These are phyloP conservation scores for Phyllachora maydis DNA, from an alignment of 2,329 filamentous ascomycete genomes.

Conservation along the genomic window DNA sequence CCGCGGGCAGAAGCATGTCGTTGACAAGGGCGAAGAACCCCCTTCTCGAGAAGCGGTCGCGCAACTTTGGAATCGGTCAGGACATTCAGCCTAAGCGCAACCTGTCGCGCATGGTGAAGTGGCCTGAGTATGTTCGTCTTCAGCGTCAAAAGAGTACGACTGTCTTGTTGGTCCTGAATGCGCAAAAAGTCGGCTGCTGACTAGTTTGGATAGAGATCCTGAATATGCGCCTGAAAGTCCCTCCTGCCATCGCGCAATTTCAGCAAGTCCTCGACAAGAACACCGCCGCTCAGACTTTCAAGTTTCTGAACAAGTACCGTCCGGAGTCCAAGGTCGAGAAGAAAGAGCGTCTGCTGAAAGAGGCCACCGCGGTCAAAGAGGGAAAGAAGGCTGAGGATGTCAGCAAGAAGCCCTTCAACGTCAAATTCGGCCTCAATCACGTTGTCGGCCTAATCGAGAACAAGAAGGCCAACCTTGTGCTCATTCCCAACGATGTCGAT, in stretches of 20 bases:
- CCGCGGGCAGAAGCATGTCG: constrained; percentile 1
- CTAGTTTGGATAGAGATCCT: too few species aligned
- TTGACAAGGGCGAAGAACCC: constrained; percentile 53
- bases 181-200: too few species aligned
- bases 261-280: constrained; percentile 92
- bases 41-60: constrained; percentile 92
- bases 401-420: constrained; percentile 97
- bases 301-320: constrained; percentile 99
- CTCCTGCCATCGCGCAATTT: constrained; percentile 94
- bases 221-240: constrained; percentile 96
- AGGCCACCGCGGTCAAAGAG: constrained; percentile 92
- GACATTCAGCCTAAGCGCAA: constrained; percentile 95
- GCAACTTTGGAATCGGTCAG: constrained; percentile 98
- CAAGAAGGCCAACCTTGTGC: constrained; percentile 97
- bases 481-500: constrained; percentile 99
- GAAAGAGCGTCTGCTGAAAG: constrained; percentile 97
- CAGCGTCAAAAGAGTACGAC: constrained; percentile 78
- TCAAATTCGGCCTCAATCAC: constrained; percentile 99
- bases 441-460: constrained; percentile 94
- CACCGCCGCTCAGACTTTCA: constrained; percentile 91
- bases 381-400: constrained; percentile 99
- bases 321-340: constrained; percentile 98
- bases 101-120: constrained; percentile 96
- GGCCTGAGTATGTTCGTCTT: constrained; percentile 97
- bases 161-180: too few species aligned